Evolutionary conservation across 257 asterid species (phyloP).

Genomic region (Scutellaria galericulata): DNA sequence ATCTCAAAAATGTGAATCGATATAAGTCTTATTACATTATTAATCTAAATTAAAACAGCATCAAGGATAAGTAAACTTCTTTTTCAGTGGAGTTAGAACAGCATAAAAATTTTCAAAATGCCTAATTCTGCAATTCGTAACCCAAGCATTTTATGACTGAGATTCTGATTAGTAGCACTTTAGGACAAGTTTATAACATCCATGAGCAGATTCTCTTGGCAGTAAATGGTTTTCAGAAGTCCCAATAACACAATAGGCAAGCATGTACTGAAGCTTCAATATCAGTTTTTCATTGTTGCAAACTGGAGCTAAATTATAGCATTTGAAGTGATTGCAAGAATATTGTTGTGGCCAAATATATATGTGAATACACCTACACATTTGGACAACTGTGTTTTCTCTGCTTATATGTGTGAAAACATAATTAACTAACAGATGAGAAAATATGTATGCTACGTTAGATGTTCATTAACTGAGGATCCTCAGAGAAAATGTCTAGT

Average conservation of each 20-base stretch:
- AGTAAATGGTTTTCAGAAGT: not conserved
- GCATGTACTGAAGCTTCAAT: not conserved
- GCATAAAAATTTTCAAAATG: not conserved
- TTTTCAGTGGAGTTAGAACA: not conserved
- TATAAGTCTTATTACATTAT: constrained; percentile 17
- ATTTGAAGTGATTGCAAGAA: constrained; percentile 17
- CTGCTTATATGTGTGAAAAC: constrained; percentile 15
- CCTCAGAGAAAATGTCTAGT: constrained; percentile 7
- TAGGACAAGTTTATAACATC: not conserved
- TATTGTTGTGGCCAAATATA: not conserved
- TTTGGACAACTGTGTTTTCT: constrained; percentile 1
- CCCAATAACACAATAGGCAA: constrained; percentile 12
- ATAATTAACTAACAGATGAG: constrained; percentile 12
- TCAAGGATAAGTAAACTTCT: constrained; percentile 13
- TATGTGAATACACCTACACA: not conserved
- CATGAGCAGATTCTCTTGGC: constrained; percentile 21
- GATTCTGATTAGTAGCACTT: constrained; percentile 13
- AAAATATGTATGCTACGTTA: constrained; percentile 4
- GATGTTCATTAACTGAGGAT: constrained; percentile 25
- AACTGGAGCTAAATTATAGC: constrained; percentile 19
- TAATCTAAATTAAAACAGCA: not conserved
- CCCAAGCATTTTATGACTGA: not conserved
- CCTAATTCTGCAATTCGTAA: constrained; percentile 1
- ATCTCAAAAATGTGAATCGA: constrained; percentile 3
- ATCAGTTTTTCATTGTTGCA: not conserved